These are phyloP conservation scores for Prunus dulcis DNA, from an alignment of 306 rosid genomes.

Conservation along the genomic window DNA sequence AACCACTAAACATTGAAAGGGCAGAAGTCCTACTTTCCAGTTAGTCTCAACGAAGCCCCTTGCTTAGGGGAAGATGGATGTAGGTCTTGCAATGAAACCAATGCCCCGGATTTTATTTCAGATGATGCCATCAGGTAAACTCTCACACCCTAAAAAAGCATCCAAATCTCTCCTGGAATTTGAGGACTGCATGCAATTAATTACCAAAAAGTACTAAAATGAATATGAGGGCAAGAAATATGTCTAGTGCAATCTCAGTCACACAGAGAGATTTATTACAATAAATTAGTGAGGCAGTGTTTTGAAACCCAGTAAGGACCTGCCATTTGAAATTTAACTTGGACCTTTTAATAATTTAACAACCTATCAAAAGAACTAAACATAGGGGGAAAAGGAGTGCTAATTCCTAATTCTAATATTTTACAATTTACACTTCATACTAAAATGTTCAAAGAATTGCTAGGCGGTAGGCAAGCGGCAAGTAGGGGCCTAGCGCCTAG, in stretches of 20 bases:
- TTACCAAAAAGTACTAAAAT: not conserved
- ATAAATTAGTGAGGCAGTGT: too few species aligned
- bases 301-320: too few species aligned
- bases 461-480: too few species aligned
- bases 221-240: not conserved
- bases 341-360: not conserved
- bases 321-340: not conserved
- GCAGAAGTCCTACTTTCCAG: conserved; percentile 52
- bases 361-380: not conserved
- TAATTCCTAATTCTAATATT: too few species aligned
- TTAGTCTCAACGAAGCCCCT: conserved; percentile 73
- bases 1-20: not conserved
- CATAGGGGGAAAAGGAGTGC: too few species aligned
- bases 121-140: conserved; percentile 30
- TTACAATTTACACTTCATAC: too few species aligned
- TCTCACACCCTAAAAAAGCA: not conserved
- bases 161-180: conserved; percentile 12
- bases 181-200: not conserved
- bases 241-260: not conserved
- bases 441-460: too few species aligned
- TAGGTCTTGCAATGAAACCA: conserved; percentile 44
- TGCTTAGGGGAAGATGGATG: conserved; percentile 62
- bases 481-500: too few species aligned
- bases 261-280: too few species aligned
- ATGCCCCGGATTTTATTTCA: conserved; percentile 56